Evolutionary conservation across 2,329 filamentous ascomycete species (phyloP).

Genomic region (Penicillium freii): DNA sequence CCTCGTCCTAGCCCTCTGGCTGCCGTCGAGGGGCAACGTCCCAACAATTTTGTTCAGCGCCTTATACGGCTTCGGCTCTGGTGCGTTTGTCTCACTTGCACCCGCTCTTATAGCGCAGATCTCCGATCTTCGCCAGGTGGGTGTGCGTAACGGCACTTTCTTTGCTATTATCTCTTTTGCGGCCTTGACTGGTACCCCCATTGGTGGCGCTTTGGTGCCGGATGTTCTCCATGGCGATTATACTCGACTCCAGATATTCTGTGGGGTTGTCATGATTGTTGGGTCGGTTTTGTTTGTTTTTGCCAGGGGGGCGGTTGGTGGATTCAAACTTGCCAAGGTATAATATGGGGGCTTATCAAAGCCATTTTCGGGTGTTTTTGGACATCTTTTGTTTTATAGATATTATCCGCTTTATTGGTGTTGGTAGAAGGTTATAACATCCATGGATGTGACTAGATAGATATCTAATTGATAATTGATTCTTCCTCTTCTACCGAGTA

Average conservation of each 20-base stretch:
- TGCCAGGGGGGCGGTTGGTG: constrained; percentile 26
- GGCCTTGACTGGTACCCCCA: constrained; percentile 53
- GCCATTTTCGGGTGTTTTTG: background rate
- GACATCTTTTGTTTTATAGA: background rate
- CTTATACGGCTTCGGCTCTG: constrained; percentile 69
- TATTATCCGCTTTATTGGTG: background rate
- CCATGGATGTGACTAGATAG: background rate
- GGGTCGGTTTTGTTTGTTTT: constrained; percentile 25
- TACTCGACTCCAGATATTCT: constrained; percentile 27
- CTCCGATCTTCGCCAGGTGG: constrained; percentile 67
- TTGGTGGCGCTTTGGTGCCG: constrained; percentile 30
- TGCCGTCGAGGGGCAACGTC: constrained; percentile 53
- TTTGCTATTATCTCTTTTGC: constrained; percentile 64
- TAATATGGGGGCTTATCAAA: constrained; percentile 1
- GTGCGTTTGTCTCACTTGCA: constrained; percentile 62
- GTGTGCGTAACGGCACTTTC: constrained; percentile 63
- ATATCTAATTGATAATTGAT: background rate
- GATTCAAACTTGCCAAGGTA: constrained; percentile 26
- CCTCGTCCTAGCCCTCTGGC: constrained; percentile 53
- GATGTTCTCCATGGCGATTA: constrained; percentile 28
- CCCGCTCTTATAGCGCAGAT: constrained; percentile 69
- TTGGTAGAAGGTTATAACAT: background rate
- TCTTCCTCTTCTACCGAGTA: no score
- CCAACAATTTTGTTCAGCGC: constrained; percentile 63
- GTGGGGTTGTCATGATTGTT: constrained; percentile 28